Evolutionary conservation across 1,284 basidiomycete genomes (phyloP), one percentile per base, ranked within the genome.

Genomic region (Trametes sp.): DNA sequence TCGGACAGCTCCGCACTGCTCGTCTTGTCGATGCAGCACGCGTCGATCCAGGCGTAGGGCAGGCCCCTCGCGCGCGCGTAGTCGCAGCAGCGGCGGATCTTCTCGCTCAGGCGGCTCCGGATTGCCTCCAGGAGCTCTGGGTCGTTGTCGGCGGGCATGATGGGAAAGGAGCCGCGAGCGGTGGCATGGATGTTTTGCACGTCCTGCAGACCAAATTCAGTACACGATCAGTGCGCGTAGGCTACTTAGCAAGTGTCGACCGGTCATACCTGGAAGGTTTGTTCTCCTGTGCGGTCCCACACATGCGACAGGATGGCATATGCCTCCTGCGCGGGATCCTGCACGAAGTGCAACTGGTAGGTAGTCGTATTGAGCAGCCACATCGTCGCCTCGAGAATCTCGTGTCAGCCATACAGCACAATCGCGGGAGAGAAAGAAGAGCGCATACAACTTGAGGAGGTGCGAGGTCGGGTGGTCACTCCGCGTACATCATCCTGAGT

Each of bases 291-390:
- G 0, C 36, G 59, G 13, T 35, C 38, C 65, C 62, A 64, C 4
- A 57, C 51, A 23, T 67, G 65, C n/a, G 65, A 67, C 8, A 67
- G 50, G 42, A 64, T 62, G 14, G 62, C 65, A 33, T 67, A 67
- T 19, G 48, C 24, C 8, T 46, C 53, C 4, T 57, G 33, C 2
- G 59, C 54, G 1, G 65, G 59, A 9, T 63, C 62, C 14, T 63
- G 48, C 28, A 38, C 38, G 8, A 42, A 44, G 16, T 42, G 16
- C 1, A 57, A 21, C 28, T 57, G 48, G 33, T 57, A 57, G 1
- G 56, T 50, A 13, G 56, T 44, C 8, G 56, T 51, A n/a, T 57
- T 51, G 28, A 57, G 49, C 1, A 57, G 23, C 56, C 56, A 51
- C 56, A 57, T 57, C 21, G 28, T 8, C 7, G 10, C 24, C 29